phyloP scores from a whole-genome alignment of 495 filamentous ascomycete species.

The Articulospora tetracladia region DNA sequence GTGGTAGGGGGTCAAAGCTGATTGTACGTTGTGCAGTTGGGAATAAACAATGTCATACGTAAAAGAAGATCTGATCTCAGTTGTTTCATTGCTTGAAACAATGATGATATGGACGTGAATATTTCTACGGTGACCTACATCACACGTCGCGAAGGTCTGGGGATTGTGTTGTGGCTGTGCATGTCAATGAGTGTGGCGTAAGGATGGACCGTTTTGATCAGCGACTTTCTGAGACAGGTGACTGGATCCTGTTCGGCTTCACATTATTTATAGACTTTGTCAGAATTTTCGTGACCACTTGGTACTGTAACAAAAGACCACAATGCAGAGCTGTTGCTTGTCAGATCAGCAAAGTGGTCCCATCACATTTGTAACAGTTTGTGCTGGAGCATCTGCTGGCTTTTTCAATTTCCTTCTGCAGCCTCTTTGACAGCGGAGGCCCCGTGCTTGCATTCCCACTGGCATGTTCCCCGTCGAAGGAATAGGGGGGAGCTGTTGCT shows the following conservation, averaged over 20 bases:
- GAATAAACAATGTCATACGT: neutral
- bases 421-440: neutral
- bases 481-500: neutral
- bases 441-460: neutral
- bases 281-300: too few species aligned
- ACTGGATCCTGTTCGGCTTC: neutral
- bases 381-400: neutral
- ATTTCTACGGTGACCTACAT: neutral
- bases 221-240: neutral
- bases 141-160: neutral
- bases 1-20: constrained; percentile 9
- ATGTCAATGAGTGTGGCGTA: neutral
- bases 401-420: neutral
- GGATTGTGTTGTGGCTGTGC: neutral
- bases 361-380: neutral
- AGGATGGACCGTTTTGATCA: neutral
- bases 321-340: neutral
- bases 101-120: constrained; percentile 4
- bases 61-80: constrained; percentile 5
- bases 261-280: neutral
- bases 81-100: constrained; percentile 3
- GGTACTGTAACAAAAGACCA: neutral
- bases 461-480: neutral
- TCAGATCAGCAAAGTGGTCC: neutral
- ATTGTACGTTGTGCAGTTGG: neutral